phyloP scores from a whole-genome alignment of 352 stramenopile species.

The Blastocystis hominis region DNA sequence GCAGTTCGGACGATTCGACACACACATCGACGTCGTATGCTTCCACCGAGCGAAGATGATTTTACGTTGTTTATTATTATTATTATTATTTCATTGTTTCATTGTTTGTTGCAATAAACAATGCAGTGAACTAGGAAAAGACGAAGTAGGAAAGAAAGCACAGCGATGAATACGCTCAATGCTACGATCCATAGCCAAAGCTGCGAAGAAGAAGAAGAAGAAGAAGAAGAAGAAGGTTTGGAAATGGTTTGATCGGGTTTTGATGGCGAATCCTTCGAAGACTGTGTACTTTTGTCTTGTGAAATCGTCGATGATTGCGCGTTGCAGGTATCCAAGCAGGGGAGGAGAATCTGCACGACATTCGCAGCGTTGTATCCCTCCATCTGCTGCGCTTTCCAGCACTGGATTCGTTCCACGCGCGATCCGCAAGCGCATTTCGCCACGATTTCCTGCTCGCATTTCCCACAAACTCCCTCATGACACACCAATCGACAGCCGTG shows the following conservation, averaged over 20 bases:
- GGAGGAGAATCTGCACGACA: background rate
- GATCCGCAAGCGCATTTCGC: slow-evolving; percentile 14
- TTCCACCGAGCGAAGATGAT: slow-evolving; percentile 17
- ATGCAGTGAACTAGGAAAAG: background rate
- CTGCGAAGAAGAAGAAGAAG: too few species aligned
- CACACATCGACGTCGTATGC: slow-evolving; percentile 48
- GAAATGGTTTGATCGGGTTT: too few species aligned
- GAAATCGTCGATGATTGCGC: background rate
- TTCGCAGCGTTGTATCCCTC: background rate
- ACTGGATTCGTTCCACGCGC: background rate
- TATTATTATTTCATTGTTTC: background rate
- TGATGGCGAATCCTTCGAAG: too few species aligned
- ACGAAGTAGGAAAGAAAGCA: background rate
- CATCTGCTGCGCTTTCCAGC: slow-evolving; percentile 3
- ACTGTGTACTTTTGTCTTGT: too few species aligned
- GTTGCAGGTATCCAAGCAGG: background rate
- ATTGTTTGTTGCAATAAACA: slow-evolving; percentile 1
- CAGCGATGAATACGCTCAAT: too few species aligned
- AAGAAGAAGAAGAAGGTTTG: too few species aligned
- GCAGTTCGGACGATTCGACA: background rate
- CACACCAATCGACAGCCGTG: background rate
- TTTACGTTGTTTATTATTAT: background rate
- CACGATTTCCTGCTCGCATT: background rate
- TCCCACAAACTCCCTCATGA: background rate
- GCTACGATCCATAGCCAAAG: too few species aligned